Conservation (phyloP, 768 basidiomycete genomes). For the Lentinula edodes region DNA sequence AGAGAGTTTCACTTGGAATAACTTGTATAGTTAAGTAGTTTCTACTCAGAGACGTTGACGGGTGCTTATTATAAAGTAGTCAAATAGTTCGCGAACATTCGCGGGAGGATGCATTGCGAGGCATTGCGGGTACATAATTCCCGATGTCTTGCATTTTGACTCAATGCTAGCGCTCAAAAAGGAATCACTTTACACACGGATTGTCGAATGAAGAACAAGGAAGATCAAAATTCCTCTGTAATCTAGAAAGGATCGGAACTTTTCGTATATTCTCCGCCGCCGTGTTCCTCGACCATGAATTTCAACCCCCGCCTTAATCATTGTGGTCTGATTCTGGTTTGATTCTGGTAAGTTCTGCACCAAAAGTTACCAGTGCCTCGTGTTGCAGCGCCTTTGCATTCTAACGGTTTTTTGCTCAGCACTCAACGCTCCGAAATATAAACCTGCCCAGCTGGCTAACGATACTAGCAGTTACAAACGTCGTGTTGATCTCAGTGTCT, state of each 20-base stretch:
- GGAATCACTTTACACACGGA: background rate
- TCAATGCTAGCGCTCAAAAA: background rate
- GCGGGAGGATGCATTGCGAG: background rate
- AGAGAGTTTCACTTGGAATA: no score
- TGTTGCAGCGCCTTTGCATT: background rate
- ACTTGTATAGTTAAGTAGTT: no score
- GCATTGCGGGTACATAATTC: background rate
- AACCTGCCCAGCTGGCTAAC: no score
- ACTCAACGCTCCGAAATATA: no score
- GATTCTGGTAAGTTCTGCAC: background rate
- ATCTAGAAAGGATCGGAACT: background rate
- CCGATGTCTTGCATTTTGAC: background rate
- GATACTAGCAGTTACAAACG: background rate
- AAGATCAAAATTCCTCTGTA: background rate
- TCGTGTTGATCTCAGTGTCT: background rate
- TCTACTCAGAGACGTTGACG: background rate
- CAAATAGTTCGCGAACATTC: background rate
- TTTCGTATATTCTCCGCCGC: background rate
- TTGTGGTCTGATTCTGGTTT: background rate
- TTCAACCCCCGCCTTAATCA: background rate
- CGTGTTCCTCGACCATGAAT: background rate
- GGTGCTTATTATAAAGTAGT: background rate
- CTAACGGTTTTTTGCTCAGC: no score
- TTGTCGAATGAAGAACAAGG: background rate
- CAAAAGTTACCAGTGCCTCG: background rate